Conservation (phyloP, 2,329 filamentous ascomycete species). For the Fusarium denticulatum region DNA sequence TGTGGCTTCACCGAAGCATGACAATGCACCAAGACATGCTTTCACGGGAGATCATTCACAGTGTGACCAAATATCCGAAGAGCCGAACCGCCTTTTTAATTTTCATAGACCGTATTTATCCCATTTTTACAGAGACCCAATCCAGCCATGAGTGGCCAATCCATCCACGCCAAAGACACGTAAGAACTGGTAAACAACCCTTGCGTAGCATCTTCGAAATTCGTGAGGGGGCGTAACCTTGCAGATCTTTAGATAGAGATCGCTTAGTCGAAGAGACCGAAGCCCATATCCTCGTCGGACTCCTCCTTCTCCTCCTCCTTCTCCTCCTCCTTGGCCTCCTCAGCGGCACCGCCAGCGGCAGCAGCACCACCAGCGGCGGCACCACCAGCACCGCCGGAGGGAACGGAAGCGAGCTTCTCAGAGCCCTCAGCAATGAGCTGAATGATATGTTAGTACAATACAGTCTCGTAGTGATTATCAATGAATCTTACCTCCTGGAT, state of each 20-base stretch:
- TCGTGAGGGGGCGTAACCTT: slow-evolving; percentile 47
- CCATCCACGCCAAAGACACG: slow-evolving; percentile 46
- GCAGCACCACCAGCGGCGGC: slow-evolving; percentile 73
- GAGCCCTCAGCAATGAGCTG: slow-evolving; percentile 93
- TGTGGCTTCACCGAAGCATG: background rate
- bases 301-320: slow-evolving; percentile 69
- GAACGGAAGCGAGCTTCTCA: slow-evolving; percentile 95
- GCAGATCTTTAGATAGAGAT: slow-evolving; percentile 41
- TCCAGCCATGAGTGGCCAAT: slow-evolving; percentile 47
- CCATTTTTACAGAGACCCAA: slow-evolving; percentile 43
- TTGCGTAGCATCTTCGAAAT: slow-evolving; percentile 49
- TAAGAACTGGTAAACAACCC: slow-evolving; percentile 46
- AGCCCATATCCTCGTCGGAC: slow-evolving; percentile 81
- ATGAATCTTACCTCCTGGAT: slow-evolving; percentile 81
- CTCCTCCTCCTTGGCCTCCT: slow-evolving; percentile 84
- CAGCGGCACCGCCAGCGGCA: slow-evolving; percentile 73
- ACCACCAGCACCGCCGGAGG: slow-evolving; percentile 86
- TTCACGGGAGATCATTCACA: background rate
- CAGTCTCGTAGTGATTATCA: background rate
- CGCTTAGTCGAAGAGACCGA: slow-evolving; percentile 80
- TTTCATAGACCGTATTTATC: slow-evolving; percentile 46
- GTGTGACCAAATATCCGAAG: slow-evolving; percentile 28
- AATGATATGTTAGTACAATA: slow-evolving; percentile 32
- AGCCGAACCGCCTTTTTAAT: slow-evolving; percentile 43
- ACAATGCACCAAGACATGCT: background rate